Evolutionary conservation across 345 rosid species (phyloP), one percentile per base, ranked within the genome.

Genomic region (Aethionema arabicum): DNA sequence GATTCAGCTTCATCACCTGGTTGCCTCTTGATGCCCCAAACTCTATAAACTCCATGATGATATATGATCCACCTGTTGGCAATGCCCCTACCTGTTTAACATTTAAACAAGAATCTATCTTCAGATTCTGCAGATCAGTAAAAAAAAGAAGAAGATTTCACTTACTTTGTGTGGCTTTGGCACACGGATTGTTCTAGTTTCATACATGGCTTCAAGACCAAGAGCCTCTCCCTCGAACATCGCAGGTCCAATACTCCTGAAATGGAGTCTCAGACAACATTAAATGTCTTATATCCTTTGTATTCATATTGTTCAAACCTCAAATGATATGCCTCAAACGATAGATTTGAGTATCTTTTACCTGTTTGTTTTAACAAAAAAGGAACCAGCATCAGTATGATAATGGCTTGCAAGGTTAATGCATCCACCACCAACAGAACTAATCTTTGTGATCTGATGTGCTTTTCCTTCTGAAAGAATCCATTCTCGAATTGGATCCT

Each of bases 161-260:
- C 66, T 77, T 69, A 85, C 99, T 86, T 89, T 84, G 68, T 77
- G 84, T 32, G 98, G 96, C 74, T 68, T 84, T 0, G 98, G 98
- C 29, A 89, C 95, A 45, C 77, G 84, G 70, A 92, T 87, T 57
- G 93, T 78, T 62, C 70, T 39, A 1, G 93, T 89, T 64, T 85
- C 79, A 65, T 80, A 85, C 96, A 92, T 89, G 49, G 98, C 91
- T 6, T 78, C 81, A 38, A 92, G 81, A 67, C 98, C 96, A 69
- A 85, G 88, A 76, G 95, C 93, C 64, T 92, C 96, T 60, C 81
- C 95, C 66, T 92, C 85, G 39, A 92, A 89, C 98, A 92, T 89
- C 11, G 78, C 75, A 35, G 90, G 93, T 59, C 90, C 91, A 13
- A 92, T 80, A 57, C 85, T 65, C 91, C 98, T 92, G 77, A 59